Evolutionary conservation across 352 stramenopile genomes (phyloP).

Genomic region (Phytophthora chlamydospora): DNA sequence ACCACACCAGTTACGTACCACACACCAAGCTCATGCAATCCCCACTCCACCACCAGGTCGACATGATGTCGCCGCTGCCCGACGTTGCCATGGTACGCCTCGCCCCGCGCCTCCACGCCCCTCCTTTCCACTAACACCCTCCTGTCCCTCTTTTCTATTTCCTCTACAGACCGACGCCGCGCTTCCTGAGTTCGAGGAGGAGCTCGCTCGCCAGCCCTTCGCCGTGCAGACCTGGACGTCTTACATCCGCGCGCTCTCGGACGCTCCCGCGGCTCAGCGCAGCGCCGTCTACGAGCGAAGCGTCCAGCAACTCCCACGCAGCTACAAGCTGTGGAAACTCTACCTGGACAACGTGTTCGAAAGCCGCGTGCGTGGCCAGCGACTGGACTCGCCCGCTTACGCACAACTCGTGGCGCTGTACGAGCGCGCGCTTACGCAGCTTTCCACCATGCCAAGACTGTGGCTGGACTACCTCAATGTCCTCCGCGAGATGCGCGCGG

Average conservation of each 20-base stretch:
- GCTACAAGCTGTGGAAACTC: constrained; percentile 96
- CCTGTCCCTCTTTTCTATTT: not conserved
- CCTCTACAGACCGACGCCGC: constrained; percentile 18
- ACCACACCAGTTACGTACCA: constrained; percentile 5
- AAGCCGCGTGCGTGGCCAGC: constrained; percentile 61
- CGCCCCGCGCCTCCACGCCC: not conserved
- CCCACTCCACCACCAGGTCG: not conserved
- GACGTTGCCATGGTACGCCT: constrained; percentile 29
- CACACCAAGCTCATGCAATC: not conserved
- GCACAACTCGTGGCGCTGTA: constrained; percentile 60
- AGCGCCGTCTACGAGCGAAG: constrained; percentile 88
- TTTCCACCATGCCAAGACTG: constrained; percentile 97
- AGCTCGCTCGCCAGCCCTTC: constrained; percentile 84
- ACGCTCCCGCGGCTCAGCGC: constrained; percentile 35
- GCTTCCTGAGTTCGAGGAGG: constrained; percentile 82
- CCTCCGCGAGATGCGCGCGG: constrained; percentile 72
- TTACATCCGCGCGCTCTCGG: constrained; percentile 57
- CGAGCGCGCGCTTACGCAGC: constrained; percentile 91
- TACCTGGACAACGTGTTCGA: constrained; percentile 83
- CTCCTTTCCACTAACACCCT: constrained; percentile 1
- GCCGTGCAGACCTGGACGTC: constrained; percentile 82
- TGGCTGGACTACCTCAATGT: constrained; percentile 94
- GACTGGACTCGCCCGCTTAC: constrained; percentile 58
- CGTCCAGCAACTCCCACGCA: constrained; percentile 84
- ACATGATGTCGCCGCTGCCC: constrained; percentile 22